phyloP scores from a whole-genome alignment of 371 early-diverging fungal species.

The Mucor irregularis region DNA sequence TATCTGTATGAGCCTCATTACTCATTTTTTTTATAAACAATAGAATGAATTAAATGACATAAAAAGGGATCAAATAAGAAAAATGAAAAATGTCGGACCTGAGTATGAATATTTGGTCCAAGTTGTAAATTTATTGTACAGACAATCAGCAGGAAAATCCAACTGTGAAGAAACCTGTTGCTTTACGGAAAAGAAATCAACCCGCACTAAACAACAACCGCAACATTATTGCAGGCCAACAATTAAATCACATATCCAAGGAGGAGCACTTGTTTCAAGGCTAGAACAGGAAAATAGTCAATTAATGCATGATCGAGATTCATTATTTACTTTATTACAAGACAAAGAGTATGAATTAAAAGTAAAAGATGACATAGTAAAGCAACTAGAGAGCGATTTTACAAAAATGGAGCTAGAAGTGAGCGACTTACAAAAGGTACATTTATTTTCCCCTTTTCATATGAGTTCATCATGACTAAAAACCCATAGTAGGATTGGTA shows the following conservation, averaged over 20 bases:
- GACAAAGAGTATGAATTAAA: constrained; percentile 44
- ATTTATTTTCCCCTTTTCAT: neutral
- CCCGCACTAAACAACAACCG: constrained; percentile 21
- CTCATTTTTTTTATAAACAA: neutral
- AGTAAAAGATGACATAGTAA: constrained; percentile 47
- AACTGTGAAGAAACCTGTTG: constrained; percentile 43
- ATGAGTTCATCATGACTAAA: too few species aligned
- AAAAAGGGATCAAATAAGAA: constrained; percentile 36
- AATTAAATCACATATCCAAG: constrained; percentile 32
- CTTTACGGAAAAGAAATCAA: constrained; percentile 30
- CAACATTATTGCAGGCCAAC: constrained; percentile 35
- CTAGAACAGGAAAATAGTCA: constrained; percentile 34
- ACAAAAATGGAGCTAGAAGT: constrained; percentile 43
- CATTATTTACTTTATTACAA: constrained; percentile 26
- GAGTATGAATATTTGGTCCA: constrained; percentile 58
- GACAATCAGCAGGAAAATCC: constrained; percentile 40
- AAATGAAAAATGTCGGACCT: constrained; percentile 46
- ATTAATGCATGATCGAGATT: constrained; percentile 30
- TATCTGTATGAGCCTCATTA: constrained; percentile 8
- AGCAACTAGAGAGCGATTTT: constrained; percentile 49
- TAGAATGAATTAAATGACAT: constrained; percentile 38
- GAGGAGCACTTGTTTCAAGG: constrained; percentile 18
- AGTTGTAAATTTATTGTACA: constrained; percentile 44
- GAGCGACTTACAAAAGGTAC: constrained; percentile 46
- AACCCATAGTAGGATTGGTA: constrained; percentile 14